Evolutionary conservation across 2,329 filamentous ascomycete species (phyloP).

Genomic region (Leptodontidium sp.): DNA sequence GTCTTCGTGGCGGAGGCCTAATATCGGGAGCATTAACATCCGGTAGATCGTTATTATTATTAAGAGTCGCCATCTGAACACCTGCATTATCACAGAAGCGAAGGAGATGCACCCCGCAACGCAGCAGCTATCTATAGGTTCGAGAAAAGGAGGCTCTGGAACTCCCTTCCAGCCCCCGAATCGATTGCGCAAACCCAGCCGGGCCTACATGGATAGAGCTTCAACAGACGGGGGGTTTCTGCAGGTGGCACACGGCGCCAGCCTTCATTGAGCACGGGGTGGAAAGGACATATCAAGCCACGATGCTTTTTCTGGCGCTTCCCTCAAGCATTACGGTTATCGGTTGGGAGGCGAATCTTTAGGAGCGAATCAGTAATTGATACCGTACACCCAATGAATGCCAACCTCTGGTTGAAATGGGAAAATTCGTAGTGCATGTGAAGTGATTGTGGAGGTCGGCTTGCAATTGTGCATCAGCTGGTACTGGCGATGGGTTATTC

Average conservation of each 20-base stretch:
- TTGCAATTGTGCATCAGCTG: too few relatives aligned
- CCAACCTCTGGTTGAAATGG: neutral
- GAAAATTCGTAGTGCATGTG: neutral
- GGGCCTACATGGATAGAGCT: neutral
- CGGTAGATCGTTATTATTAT: neutral
- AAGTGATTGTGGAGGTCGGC: neutral
- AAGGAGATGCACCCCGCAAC: neutral
- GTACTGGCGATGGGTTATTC: too few relatives aligned
- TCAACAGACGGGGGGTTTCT: neutral
- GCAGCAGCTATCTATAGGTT: conserved; percentile 2
- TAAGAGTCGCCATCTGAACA: neutral
- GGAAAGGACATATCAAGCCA: conserved; percentile 1
- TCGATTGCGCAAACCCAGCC: conserved; percentile 2
- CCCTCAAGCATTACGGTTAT: neutral
- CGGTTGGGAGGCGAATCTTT: neutral
- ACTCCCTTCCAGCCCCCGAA: neutral
- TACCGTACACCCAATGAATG: neutral
- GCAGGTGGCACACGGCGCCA: conserved; percentile 10
- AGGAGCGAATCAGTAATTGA: neutral
- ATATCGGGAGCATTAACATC: neutral
- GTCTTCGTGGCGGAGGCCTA: neutral
- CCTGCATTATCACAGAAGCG: neutral
- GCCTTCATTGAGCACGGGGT: conserved; percentile 3
- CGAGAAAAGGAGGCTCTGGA: neutral
- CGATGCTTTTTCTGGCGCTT: conserved; percentile 12